These are phyloP conservation scores for Clavulina sp. DNA, from an alignment of 768 basidiomycete genomes.

Conservation along the genomic window DNA sequence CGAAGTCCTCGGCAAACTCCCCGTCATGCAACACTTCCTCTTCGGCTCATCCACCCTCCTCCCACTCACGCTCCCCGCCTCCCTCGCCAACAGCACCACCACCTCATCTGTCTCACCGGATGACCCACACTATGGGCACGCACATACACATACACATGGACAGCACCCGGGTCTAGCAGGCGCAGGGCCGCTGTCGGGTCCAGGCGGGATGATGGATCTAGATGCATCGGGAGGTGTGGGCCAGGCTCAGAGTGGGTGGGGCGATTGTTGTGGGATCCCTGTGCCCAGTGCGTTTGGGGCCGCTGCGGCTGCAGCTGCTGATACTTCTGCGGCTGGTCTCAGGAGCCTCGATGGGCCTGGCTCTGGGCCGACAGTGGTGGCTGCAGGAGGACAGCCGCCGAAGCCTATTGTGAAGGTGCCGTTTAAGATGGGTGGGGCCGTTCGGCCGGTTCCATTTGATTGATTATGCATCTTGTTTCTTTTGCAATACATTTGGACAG, in stretches of 20 bases:
- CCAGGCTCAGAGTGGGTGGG: slow-evolving; percentile 49
- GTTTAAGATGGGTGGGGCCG: slow-evolving; percentile 35
- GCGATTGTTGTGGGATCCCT: slow-evolving; percentile 82
- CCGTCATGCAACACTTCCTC: slow-evolving; percentile 90
- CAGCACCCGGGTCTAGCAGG: slow-evolving; percentile 9
- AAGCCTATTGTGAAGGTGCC: slow-evolving; percentile 20
- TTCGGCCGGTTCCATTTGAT: slow-evolving; percentile 69
- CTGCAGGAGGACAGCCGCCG: too few species aligned
- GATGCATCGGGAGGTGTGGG: slow-evolving; percentile 27
- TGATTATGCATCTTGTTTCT: too few species aligned
- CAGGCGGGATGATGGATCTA: too few species aligned
- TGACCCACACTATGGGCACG: slow-evolving; percentile 34
- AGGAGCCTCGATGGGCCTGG: too few species aligned
- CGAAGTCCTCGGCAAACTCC: slow-evolving; percentile 88
- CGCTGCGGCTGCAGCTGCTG: slow-evolving; percentile 37
- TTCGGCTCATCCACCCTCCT: slow-evolving; percentile 67
- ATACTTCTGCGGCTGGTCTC: too few species aligned
- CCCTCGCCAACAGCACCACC: slow-evolving; percentile 17
- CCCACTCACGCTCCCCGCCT: slow-evolving; percentile 40
- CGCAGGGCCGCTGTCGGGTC: not conserved
- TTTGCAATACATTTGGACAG: too few species aligned
- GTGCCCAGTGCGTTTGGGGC: slow-evolving; percentile 73
- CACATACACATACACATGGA: slow-evolving; percentile 14
- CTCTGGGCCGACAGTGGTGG: too few species aligned
- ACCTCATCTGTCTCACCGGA: too few species aligned